Evolutionary conservation across 495 filamentous ascomycete genomes (phyloP), one percentile per base, ranked within the genome.

Genomic region (Xanthoparmelia taractica): DNA sequence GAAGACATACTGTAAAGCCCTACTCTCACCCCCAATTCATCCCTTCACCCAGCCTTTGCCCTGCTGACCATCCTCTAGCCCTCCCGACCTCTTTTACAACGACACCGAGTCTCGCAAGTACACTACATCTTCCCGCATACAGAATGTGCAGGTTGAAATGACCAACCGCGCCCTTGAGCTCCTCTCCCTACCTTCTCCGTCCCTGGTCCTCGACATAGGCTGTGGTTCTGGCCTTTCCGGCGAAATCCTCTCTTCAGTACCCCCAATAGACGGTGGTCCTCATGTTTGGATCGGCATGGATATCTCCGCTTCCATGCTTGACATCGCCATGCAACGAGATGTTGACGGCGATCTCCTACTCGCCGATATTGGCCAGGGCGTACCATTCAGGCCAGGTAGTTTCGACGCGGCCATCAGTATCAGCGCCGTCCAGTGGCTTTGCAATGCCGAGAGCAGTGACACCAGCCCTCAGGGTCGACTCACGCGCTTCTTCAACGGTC

Each of bases 261-360:
- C 80, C 8, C 73, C 78, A 18, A 82, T 85, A 4, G 85, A 89
- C 65, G 90, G 89, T 50, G 92, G 91, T 0, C 89, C 91, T 20
- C 95, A 98, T 75, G 85, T 84, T 8, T 97, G 94, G 94, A 77
- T 96, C 20, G 94, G 94, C 45, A 90, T 97, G 87, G 94, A 98
- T 69, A 87, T 98, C 33, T 88, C 87, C n/a, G 84, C 88, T 1
- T 89, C 86, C 48, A 98, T 98, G 94, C 80, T 98, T 11, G 91
- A 92, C 55, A 80, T 96, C 25, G 94, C 94, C 8, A 79, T 98
- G 5, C 89, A 97, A 70, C 83, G 92, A 52, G 93, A 96, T 58
- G 89, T 92, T 3, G 90, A 96, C 43, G 95, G 95, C 2, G 95
- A 97, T 73, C 75, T 98, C 8, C 77, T 98, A 59, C 84, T 97